Evolutionary conservation across 169 alveolate species (phyloP).

Genomic region (Plasmodium gallinaceum): DNA sequence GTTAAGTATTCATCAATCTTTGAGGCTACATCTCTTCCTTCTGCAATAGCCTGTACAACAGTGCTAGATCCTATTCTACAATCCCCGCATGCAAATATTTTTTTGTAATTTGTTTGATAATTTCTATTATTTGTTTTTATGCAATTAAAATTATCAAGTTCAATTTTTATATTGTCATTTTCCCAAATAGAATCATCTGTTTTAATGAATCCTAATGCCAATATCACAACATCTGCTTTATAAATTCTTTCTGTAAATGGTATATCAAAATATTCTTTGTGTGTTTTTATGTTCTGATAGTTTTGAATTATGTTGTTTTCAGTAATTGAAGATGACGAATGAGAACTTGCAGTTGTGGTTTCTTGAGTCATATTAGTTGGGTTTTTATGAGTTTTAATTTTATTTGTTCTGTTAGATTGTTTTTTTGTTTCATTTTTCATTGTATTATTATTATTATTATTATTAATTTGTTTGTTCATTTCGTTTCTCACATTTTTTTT

Average conservation of each 20-base stretch:
- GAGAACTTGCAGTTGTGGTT: conserved; percentile 27
- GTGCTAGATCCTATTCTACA: conserved; percentile 83
- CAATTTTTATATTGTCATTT: conserved; percentile 76
- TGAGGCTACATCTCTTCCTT: conserved; percentile 79
- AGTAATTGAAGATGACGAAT: conserved; percentile 8
- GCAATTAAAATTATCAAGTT: conserved; percentile 62
- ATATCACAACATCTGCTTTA: conserved; percentile 81
- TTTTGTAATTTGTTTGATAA: conserved; percentile 68
- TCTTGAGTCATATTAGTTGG: neutral
- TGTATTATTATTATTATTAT: neutral
- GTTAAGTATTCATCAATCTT: conserved; percentile 76
- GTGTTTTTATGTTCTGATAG: conserved; percentile 26
- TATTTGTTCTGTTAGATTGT: neutral
- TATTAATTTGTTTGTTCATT: neutral
- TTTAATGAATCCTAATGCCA: conserved; percentile 81
- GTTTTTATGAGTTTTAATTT: conserved; percentile 5
- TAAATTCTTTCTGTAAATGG: conserved; percentile 79
- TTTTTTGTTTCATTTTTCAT: conserved; percentile 7
- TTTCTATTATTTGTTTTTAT: conserved; percentile 57
- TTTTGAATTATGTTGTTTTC: conserved; percentile 31
- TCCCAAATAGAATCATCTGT: conserved; percentile 82
- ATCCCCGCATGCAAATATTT: conserved; percentile 84
- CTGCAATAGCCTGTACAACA: conserved; percentile 85
- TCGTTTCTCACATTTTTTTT: conserved; percentile 13
- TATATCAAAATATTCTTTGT: conserved; percentile 70